Percentiles rank a stretch among this genome's conserved stretches.
Conservation (phyloP, 148 eudicot genomes). For the Amaranthus cruentus region DNA sequence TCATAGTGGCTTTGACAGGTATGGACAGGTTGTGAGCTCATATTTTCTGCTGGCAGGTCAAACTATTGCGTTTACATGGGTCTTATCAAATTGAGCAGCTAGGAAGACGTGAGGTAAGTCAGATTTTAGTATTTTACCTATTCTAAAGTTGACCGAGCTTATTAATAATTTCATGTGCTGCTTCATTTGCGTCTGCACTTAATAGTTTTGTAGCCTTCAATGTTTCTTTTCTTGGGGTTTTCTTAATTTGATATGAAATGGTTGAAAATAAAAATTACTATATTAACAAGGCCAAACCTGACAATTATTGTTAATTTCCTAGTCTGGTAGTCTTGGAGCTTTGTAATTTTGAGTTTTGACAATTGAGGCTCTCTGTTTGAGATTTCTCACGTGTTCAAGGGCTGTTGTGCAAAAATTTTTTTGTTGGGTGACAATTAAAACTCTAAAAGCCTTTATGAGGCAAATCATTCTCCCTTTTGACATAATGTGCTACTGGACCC, state of each 20-base stretch:
- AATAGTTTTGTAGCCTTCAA: not conserved
- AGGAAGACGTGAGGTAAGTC: conserved; percentile 81
- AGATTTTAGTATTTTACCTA: not conserved
- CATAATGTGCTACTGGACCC: no score
- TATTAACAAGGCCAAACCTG: no score
- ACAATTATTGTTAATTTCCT: no score
- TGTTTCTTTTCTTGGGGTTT: no score
- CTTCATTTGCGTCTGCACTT: not conserved
- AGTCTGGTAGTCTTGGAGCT: not conserved
- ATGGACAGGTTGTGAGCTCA: not conserved
- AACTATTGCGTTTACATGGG: conserved; percentile 82
- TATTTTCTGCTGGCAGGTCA: conserved; percentile 48
- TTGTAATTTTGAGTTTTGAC: not conserved
- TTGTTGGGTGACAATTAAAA: not conserved
- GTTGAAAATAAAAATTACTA: no score
- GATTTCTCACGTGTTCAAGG: not conserved
- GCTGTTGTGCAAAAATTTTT: not conserved
- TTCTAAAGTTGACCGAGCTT: not conserved
- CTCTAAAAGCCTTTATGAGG: not conserved
- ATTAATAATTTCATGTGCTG: not conserved
- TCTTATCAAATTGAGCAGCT: conserved; percentile 86
- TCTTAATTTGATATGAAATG: no score
- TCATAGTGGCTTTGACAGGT: not conserved
- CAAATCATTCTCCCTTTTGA: not conserved
- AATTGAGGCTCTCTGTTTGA: not conserved